Base-by-base conservation (phyloP, 495 filamentous ascomycete genomes). In the Aspergillus diversus region DNA sequence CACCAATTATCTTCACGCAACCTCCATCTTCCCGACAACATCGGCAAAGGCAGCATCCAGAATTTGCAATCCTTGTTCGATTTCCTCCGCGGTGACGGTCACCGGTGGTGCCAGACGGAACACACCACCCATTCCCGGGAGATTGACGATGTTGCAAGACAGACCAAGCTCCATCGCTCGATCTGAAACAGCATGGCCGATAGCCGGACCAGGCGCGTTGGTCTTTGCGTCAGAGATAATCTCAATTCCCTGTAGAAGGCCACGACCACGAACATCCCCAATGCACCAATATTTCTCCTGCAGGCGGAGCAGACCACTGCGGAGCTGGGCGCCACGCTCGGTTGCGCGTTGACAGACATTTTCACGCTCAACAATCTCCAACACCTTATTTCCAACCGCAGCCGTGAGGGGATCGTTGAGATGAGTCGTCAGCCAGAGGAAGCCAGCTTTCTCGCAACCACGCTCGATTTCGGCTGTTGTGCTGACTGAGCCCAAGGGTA, bases 81-180 rank as follows among this genome's bases (percentile, higher is more conserved):
- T 71, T 68, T 87, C 75, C 48, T 82, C 73, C 7, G 78, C 73
- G 0, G 77, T 75, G 1, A 86, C 77, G 0, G 82, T 87, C 15
- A 87, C 79, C 0, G 85, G 84, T 13, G 86, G 85, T 7, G 84
- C 86, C 48, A 88, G 76, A 17, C 86, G 70, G 57, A 86, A 84
- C 0, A 81, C 75, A 21, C 84, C 84, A 2, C 80, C 75, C 68
- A 87, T 82, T n/a, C 76, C 79, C 1, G 73, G 72, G 32, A 82
- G 72, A 35, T 75, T 83, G 11, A 79, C 75, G 5, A 87, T 39
- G 55, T 86, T 86, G 32, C 79, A 81, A 55, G 79, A 87, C 3
- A 86, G 65, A 3, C 86, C 86, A 5, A 80, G 57, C 27, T 77
- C 74, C 54, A 81, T 79, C 46, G 80, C 78, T 15, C 68, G 69